Conservation (phyloP, 495 filamentous ascomycete species). For the Penicillium soppii region DNA sequence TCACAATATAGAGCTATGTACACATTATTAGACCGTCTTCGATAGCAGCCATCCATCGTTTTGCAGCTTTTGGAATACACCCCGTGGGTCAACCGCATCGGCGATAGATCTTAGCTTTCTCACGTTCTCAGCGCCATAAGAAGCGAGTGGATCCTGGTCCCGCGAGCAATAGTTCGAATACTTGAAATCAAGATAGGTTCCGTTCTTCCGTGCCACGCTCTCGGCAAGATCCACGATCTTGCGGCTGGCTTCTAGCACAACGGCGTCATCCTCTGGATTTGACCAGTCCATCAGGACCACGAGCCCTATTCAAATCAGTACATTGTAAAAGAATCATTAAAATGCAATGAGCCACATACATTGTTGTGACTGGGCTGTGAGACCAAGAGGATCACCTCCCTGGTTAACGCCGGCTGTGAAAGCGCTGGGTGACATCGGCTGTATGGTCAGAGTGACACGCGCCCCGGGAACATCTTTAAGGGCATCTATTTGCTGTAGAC, state of each 20-base stretch:
- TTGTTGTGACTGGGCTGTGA: slow-evolving; percentile 5
- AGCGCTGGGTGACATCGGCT: slow-evolving; percentile 12
- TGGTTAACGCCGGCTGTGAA: not conserved
- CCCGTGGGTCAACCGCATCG: not conserved
- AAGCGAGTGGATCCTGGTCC: slow-evolving; percentile 12
- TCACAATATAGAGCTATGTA: not conserved
- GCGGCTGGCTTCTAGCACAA: slow-evolving; percentile 1
- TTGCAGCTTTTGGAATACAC: slow-evolving; percentile 4
- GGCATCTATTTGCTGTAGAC: slow-evolving; percentile 7
- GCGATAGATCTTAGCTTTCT: slow-evolving; percentile 2
- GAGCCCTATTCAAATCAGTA: not conserved
- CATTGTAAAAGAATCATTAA: not conserved
- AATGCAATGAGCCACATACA: too few species aligned
- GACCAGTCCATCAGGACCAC: not conserved
- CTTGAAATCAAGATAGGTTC: slow-evolving; percentile 8
- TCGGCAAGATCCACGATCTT: slow-evolving; percentile 10
- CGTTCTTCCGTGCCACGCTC: slow-evolving; percentile 8
- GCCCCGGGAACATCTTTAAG: slow-evolving; percentile 7
- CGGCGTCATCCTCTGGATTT: not conserved
- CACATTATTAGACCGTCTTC: not conserved
- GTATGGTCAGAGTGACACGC: slow-evolving; percentile 9
- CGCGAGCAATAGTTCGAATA: slow-evolving; percentile 12
- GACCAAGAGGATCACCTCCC: slow-evolving; percentile 6
- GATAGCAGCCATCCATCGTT: not conserved
- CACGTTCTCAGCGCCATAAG: slow-evolving; percentile 9